phyloP scores from a whole-genome alignment of 768 basidiomycete species.

The Kwoniella newhampshirensis region DNA sequence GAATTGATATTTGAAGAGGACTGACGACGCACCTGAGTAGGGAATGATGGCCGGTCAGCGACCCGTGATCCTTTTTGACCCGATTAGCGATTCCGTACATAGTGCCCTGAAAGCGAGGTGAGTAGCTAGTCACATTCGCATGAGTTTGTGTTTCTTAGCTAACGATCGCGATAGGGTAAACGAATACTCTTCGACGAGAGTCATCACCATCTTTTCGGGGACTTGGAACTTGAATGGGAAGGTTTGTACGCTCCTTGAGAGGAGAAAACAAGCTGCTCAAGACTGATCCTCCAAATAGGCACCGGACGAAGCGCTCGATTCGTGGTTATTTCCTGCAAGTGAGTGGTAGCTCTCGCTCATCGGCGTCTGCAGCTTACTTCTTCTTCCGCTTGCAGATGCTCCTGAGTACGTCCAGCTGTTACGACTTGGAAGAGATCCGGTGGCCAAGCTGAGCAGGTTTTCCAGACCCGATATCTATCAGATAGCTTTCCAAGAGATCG shows the following conservation, averaged over 20 bases:
- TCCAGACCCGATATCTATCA: constrained; percentile 72
- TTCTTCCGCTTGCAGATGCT: constrained; percentile 41
- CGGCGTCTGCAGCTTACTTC: not conserved
- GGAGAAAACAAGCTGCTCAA: too few relatives aligned
- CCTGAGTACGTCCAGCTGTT: constrained; percentile 58
- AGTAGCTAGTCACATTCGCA: too few relatives aligned
- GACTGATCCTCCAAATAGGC: too few relatives aligned
- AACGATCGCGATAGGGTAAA: constrained; percentile 58
- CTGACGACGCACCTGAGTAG: constrained; percentile 55
- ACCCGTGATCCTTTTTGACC: constrained; percentile 88
- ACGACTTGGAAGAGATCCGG: not conserved
- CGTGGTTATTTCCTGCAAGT: constrained; percentile 92
- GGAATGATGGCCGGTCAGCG: constrained; percentile 87
- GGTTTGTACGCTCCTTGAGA: too few relatives aligned
- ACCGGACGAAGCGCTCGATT: constrained; percentile 74
- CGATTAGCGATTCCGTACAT: constrained; percentile 83
- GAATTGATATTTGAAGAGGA: not conserved
- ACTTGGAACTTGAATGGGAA: constrained; percentile 96
- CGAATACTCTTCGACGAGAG: constrained; percentile 78
- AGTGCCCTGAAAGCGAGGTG: constrained; percentile 70
- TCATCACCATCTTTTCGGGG: constrained; percentile 76
- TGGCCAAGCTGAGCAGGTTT: not conserved
- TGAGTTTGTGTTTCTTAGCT: not conserved
- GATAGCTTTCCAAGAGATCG: constrained; percentile 94
- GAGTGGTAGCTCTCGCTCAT: not conserved